These are phyloP conservation scores for Tilletia caries DNA, from an alignment of 1,284 basidiomycete genomes.

Conservation along the genomic window DNA sequence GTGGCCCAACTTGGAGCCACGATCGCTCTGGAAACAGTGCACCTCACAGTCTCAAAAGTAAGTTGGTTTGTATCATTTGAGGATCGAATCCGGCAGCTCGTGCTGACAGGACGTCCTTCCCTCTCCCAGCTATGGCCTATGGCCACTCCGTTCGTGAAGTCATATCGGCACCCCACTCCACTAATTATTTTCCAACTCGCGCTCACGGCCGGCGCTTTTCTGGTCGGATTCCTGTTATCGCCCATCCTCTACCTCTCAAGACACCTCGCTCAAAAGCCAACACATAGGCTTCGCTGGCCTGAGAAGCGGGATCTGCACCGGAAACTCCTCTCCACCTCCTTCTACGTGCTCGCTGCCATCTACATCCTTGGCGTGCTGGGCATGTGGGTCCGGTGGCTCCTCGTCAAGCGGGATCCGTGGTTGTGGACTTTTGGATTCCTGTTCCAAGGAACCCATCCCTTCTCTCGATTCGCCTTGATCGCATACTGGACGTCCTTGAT, in stretches of 20 bases:
- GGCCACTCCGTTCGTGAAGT: slow-evolving; percentile 81
- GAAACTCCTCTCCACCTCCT: slow-evolving; percentile 76
- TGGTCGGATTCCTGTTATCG: slow-evolving; percentile 88
- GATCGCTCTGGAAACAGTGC: slow-evolving; percentile 69
- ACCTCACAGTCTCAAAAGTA: slow-evolving; percentile 41
- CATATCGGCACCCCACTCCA: slow-evolving; percentile 87
- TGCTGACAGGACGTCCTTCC: not conserved
- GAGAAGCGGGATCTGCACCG: slow-evolving; percentile 81
- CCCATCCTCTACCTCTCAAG: slow-evolving; percentile 89
- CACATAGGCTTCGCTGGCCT: slow-evolving; percentile 81
- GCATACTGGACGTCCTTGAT: slow-evolving; percentile 81
- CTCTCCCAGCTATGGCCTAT: slow-evolving; percentile 26
- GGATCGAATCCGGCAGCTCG: not conserved
- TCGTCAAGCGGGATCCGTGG: slow-evolving; percentile 82
- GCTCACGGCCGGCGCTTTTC: slow-evolving; percentile 83
- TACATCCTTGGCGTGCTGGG: slow-evolving; percentile 84
- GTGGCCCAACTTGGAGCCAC: slow-evolving; percentile 83
- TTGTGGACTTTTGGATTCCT: slow-evolving; percentile 68
- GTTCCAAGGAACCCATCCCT: slow-evolving; percentile 69
- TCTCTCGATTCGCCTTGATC: slow-evolving; percentile 77
- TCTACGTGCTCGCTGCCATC: slow-evolving; percentile 74
- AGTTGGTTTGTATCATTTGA: not conserved
- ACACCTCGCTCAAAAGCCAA: slow-evolving; percentile 84
- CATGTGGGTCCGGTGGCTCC: slow-evolving; percentile 84
- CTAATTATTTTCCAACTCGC: slow-evolving; percentile 88